Evolutionary conservation across 306 rosid species (phyloP).

Genomic region (Luffa acutangula): DNA sequence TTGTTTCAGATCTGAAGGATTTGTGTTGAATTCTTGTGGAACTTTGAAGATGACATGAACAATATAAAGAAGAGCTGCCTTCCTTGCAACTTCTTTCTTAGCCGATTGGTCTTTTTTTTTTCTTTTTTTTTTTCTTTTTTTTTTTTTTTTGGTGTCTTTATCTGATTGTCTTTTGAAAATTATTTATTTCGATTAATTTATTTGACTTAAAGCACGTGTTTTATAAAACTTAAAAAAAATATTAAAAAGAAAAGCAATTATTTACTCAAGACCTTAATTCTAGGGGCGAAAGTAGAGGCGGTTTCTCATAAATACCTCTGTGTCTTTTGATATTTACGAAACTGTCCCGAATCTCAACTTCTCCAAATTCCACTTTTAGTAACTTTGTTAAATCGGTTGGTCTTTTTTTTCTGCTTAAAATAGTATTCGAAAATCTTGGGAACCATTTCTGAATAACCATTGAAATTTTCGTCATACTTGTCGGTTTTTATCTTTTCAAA

Average conservation of each 20-base stretch:
- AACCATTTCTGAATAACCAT: not conserved
- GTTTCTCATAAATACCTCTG: not conserved
- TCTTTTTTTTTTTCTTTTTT: conserved; percentile 15
- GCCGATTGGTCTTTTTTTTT: conserved; percentile 4
- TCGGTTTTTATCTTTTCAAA: not conserved
- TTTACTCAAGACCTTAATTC: not conserved
- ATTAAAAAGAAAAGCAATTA: not conserved
- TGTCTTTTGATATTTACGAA: not conserved
- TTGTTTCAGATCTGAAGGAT: not conserved
- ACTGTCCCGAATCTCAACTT: not conserved
- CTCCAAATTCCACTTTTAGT: not conserved
- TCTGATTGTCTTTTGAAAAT: not conserved
- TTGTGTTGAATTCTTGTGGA: not conserved
- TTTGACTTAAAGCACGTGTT: conserved; percentile 49
- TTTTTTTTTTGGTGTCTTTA: not conserved
- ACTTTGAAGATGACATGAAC: not conserved
- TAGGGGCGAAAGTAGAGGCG: not conserved
- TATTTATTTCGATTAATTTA: not conserved
- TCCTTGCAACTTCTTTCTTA: conserved; percentile 15
- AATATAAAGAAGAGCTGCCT: conserved; percentile 10
- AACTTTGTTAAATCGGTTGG: not conserved
- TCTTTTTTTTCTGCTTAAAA: not conserved
- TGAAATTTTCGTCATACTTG: not conserved
- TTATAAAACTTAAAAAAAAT: not conserved
- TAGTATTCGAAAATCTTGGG: not conserved